A percentile compares a stretch with the other conserved stretches of the same genome.
phyloP scores from a whole-genome alignment of 805 yeast genomes.

The Cyberlindnera misumaiensis region DNA sequence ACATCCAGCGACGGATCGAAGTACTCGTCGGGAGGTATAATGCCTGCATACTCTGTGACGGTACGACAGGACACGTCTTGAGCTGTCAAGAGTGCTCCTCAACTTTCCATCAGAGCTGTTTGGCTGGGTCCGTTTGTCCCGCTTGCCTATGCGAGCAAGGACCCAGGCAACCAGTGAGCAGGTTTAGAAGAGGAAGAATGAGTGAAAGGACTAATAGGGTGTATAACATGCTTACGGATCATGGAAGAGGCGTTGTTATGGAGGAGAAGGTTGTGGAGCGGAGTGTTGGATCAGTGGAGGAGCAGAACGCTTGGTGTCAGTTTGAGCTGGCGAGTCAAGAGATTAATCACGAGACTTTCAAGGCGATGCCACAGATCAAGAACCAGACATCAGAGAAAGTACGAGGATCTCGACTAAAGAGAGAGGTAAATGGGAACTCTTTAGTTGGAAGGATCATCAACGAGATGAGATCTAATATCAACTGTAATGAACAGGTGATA shows the following conservation, averaged over 20 bases:
- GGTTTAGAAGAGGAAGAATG: constrained; percentile 21
- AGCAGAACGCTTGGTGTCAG: constrained; percentile 19
- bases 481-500: too few species aligned
- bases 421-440: constrained; percentile 2
- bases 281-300: constrained; percentile 14
- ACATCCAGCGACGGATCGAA: constrained; percentile 10
- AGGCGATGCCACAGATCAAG: too few species aligned
- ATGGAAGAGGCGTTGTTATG: constrained; percentile 2
- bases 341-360: neutral
- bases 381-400: too few species aligned
- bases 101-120: constrained; percentile 34
- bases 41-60: constrained; percentile 20
- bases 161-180: constrained; percentile 12
- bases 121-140: constrained; percentile 39
- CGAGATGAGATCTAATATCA: constrained; percentile 1
- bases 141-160: constrained; percentile 40
- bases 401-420: too few species aligned
- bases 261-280: constrained; percentile 9
- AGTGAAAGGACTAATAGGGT: constrained; percentile 24
- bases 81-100: constrained; percentile 31
- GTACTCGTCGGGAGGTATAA: constrained; percentile 18
- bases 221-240: constrained; percentile 9
- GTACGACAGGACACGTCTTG: constrained; percentile 12
- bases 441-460: neutral
- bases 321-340: constrained; percentile 15